Base-by-base conservation (phyloP, 768 basidiomycete genomes). In the Phanerodontia chrysosporium region DNA sequence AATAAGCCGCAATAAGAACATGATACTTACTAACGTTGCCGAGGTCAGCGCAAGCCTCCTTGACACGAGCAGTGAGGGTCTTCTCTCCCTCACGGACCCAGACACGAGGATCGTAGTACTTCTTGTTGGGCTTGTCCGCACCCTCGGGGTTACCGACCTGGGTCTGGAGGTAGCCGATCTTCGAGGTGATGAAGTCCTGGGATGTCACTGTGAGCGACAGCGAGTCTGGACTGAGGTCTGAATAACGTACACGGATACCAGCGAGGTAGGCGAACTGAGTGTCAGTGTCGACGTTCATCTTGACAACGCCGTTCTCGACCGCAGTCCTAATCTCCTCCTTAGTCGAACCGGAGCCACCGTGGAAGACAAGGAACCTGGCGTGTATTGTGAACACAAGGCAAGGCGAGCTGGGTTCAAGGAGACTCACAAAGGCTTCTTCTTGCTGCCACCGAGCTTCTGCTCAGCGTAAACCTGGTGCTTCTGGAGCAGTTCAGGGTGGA, bases 61-160 rank as follows among this genome's bases (percentile, higher is more conserved):
- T 92, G 77, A 97, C 92, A 70, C 96, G 92, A 62, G 73, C 82
- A 49, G 73, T 49, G 65, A 98, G 83, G 21, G 94, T 96, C 85
- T 95, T 95, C 80, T 98, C 95, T 65, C 95, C 95, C 77, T 97
- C 94, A 68, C 96, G 91, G 52, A 99, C 94, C 96, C 96, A 99
- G 60, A 95, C 88, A 79, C 96, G 92, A 51, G 95, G 95, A 74
- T 96, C 94, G 76, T 96, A 96, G 80, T 74, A 89, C 89, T 98
- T 99, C 90, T 99, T 99, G 87, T 99, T 98, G 58, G 96, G 96
- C 81, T 96, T 96, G 77, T 98, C 95, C 22, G 85, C 73, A 46
- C 95, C 95, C 25, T 98, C 95, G 42, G 97, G 97, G 83, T 98
- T 98, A 51, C 96, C 96, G 63, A 98, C 93, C 73, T 99, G 96